Evolutionary conservation across 352 stramenopile species (phyloP).

Genomic region (Globisporangium parvum): DNA sequence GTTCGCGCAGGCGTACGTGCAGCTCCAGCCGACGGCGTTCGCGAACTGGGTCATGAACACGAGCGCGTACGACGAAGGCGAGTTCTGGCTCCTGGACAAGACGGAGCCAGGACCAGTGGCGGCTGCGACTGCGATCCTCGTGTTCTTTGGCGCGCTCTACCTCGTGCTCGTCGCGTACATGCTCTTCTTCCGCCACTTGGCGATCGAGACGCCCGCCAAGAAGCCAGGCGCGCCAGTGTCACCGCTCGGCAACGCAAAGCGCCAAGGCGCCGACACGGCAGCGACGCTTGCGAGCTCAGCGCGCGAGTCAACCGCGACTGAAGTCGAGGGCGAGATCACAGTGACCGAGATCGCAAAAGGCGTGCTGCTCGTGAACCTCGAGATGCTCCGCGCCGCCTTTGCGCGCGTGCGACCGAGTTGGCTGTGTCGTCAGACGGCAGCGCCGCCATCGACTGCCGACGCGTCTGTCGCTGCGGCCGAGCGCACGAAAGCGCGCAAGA

Average conservation of each 20-base stretch:
- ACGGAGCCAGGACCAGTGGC: background rate
- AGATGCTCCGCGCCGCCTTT: slow-evolving; percentile 2
- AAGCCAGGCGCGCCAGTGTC: background rate
- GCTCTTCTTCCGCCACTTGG: slow-evolving; percentile 15
- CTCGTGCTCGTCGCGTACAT: slow-evolving; percentile 9
- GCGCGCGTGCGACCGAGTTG: background rate
- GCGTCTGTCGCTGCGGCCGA: background rate
- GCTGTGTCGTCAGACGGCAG: background rate
- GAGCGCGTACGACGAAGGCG: slow-evolving; percentile 11
- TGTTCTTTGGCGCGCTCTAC: slow-evolving; percentile 10
- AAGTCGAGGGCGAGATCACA: slow-evolving; percentile 11
- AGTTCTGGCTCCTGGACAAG: slow-evolving; percentile 13
- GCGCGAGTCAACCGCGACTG: slow-evolving; percentile 1
- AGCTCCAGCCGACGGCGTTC: slow-evolving; percentile 5
- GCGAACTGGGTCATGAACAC: slow-evolving; percentile 17
- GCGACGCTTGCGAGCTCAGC: background rate
- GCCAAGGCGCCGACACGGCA: background rate
- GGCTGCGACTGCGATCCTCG: slow-evolving; percentile 8
- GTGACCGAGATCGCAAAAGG: slow-evolving; percentile 11
- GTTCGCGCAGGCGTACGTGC: slow-evolving; percentile 12
- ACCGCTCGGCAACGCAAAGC: background rate
- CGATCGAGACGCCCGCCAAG: slow-evolving; percentile 10
- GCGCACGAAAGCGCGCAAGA: slow-evolving; percentile 2
- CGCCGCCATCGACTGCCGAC: background rate
- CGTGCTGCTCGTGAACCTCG: slow-evolving; percentile 9